Conservation (phyloP, 768 basidiomycete species). For the Trametes coccinea region DNA sequence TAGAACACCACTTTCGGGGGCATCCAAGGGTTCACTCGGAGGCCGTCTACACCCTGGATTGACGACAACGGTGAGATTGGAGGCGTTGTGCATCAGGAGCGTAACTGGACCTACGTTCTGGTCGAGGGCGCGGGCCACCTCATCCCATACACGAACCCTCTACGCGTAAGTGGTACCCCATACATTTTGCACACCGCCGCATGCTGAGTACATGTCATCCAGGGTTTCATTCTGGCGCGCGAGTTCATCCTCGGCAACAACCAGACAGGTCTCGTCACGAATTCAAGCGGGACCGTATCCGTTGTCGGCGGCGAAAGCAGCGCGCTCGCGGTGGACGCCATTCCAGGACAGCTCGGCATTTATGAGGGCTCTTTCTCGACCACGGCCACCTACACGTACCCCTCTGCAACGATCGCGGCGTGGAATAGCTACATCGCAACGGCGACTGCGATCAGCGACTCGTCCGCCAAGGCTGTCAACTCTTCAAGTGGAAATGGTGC, state of each 20-base stretch:
- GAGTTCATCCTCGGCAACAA: slow-evolving; percentile 70
- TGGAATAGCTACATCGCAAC: slow-evolving; percentile 34
- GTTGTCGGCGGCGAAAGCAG: slow-evolving; percentile 56
- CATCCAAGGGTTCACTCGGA: slow-evolving; percentile 69
- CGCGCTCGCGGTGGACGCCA: slow-evolving; percentile 43
- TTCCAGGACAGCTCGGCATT: slow-evolving; percentile 57
- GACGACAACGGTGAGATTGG: slow-evolving; percentile 59
- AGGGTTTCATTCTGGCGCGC: slow-evolving; percentile 63
- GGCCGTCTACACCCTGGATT: slow-evolving; percentile 68
- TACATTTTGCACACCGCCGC: background rate
- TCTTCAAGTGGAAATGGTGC: background rate
- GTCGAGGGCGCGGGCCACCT: slow-evolving; percentile 42
- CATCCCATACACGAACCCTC: slow-evolving; percentile 37
- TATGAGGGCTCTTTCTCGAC: slow-evolving; percentile 46
- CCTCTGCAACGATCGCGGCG: slow-evolving; percentile 33
- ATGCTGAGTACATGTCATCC: background rate
- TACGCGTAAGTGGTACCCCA: slow-evolving; percentile 44
- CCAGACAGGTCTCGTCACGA: slow-evolving; percentile 54
- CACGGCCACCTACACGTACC: slow-evolving; percentile 28
- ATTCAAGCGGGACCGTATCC: slow-evolving; percentile 25
- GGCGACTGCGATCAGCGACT: slow-evolving; percentile 18
- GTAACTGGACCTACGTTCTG: slow-evolving; percentile 52
- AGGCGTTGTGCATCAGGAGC: slow-evolving; percentile 77
- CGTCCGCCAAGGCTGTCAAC: background rate
- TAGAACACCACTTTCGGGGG: slow-evolving; percentile 84